Conservation (phyloP, 352 stramenopile genomes). For the Globisporangium abappressorium region DNA sequence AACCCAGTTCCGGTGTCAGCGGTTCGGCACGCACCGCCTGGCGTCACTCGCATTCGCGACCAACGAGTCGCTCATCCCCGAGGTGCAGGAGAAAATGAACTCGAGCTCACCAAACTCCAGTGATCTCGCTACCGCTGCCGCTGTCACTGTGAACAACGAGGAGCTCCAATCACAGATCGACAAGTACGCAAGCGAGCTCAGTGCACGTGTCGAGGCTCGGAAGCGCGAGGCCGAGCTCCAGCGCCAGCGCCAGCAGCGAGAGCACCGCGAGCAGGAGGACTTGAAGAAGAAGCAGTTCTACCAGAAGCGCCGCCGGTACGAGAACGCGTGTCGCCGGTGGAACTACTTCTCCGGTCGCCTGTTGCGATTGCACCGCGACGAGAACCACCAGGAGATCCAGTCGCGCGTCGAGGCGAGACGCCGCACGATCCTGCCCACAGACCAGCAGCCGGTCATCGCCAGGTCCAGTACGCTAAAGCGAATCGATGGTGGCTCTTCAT, state of each 20-base stretch:
- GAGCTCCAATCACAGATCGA: slow-evolving; percentile 39
- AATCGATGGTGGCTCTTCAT: not conserved
- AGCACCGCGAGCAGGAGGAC: slow-evolving; percentile 39
- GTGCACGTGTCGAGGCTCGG: slow-evolving; percentile 30
- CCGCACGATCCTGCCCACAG: not conserved
- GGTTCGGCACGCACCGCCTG: slow-evolving; percentile 46
- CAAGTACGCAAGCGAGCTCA: slow-evolving; percentile 37
- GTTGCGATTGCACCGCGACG: slow-evolving; percentile 19
- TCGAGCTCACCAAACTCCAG: not conserved
- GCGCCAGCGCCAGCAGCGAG: slow-evolving; percentile 28
- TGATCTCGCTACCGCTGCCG: slow-evolving; percentile 19
- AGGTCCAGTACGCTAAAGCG: not conserved
- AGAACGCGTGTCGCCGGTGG: slow-evolving; percentile 33
- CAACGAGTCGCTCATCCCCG: slow-evolving; percentile 32
- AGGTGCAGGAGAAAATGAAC: slow-evolving; percentile 32
- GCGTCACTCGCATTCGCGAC: slow-evolving; percentile 36
- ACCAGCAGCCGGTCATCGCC: not conserved
- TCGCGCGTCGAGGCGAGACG: slow-evolving; percentile 8
- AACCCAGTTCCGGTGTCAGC: slow-evolving; percentile 37
- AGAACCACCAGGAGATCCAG: slow-evolving; percentile 10
- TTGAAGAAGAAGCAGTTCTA: slow-evolving; percentile 35
- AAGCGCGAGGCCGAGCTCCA: slow-evolving; percentile 33
- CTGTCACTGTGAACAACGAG: slow-evolving; percentile 29
- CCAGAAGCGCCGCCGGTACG: slow-evolving; percentile 31
- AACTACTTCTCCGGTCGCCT: slow-evolving; percentile 34